These are phyloP conservation scores for Exophiala sideris DNA, from an alignment of 2,329 filamentous ascomycete genomes.

Conservation along the genomic window DNA sequence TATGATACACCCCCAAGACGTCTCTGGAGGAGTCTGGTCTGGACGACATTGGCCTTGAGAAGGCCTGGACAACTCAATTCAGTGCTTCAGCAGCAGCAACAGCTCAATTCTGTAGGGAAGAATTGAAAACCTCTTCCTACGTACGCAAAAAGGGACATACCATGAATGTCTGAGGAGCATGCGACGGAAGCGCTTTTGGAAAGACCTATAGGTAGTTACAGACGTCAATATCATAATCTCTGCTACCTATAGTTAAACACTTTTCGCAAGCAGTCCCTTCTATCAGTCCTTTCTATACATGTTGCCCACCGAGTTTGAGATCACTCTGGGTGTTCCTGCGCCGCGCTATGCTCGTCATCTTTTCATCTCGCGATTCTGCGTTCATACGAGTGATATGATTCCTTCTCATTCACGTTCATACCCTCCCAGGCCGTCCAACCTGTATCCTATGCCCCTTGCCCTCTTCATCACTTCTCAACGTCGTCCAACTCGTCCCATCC, in stretches of 20 bases:
- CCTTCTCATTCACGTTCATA: slow-evolving; percentile 30
- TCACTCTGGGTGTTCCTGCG: not conserved
- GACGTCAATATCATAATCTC: too few species aligned
- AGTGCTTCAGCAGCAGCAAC: not conserved
- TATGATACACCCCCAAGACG: not conserved
- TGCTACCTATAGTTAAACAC: not conserved
- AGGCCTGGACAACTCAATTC: not conserved
- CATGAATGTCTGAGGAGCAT: too few species aligned
- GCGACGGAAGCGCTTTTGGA: too few species aligned
- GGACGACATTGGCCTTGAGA: not conserved
- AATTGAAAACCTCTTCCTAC: not conserved
- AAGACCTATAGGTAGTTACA: too few species aligned
- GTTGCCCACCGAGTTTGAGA: too few species aligned
- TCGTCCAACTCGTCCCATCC: slow-evolving; percentile 72
- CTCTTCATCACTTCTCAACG: slow-evolving; percentile 73
- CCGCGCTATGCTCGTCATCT: slow-evolving; percentile 6
- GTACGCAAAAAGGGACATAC: not conserved
- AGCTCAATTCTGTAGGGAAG: not conserved
- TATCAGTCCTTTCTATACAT: too few species aligned
- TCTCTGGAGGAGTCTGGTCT: not conserved
- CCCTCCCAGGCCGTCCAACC: slow-evolving; percentile 71
- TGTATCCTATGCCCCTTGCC: slow-evolving; percentile 80
- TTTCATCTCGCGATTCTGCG: not conserved
- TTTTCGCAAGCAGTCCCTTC: not conserved
- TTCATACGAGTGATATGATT: not conserved